These are phyloP conservation scores for Erodium maritimum DNA, from an alignment of 345 rosid species.

Conservation along the genomic window DNA sequence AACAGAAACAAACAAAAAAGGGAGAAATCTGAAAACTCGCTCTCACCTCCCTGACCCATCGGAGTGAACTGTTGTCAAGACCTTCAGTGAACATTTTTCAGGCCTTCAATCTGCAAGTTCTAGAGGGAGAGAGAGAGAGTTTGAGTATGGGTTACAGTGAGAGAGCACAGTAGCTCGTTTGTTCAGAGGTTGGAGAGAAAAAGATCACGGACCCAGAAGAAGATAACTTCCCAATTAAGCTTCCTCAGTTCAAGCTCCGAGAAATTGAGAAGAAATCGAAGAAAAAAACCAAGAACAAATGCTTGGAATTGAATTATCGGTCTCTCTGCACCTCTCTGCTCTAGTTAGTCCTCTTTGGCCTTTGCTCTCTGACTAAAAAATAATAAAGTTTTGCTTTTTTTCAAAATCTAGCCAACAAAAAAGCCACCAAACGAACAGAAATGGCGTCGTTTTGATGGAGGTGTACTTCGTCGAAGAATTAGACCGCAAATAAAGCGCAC, in stretches of 20 bases:
- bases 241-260: background rate
- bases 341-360: background rate
- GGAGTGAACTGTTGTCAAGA: conserved; percentile 32
- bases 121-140: background rate
- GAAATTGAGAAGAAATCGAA: background rate
- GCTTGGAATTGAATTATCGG: background rate
- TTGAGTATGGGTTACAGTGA: background rate
- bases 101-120: background rate
- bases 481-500: conserved; percentile 18
- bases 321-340: background rate
- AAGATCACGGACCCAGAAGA: background rate
- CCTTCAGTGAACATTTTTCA: conserved; percentile 44
- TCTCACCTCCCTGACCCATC: conserved; percentile 41
- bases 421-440: background rate
- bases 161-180: background rate
- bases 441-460: conserved; percentile 8
- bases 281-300: background rate
- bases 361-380: background rate
- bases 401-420: background rate
- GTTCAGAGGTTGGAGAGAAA: background rate
- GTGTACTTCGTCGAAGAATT: background rate
- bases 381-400: background rate
- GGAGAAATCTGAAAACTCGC: background rate
- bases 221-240: background rate
- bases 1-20: background rate